Evolutionary conservation across 768 basidiomycete genomes (phyloP).

Genomic region (Candolleomyces efflorescens): DNA sequence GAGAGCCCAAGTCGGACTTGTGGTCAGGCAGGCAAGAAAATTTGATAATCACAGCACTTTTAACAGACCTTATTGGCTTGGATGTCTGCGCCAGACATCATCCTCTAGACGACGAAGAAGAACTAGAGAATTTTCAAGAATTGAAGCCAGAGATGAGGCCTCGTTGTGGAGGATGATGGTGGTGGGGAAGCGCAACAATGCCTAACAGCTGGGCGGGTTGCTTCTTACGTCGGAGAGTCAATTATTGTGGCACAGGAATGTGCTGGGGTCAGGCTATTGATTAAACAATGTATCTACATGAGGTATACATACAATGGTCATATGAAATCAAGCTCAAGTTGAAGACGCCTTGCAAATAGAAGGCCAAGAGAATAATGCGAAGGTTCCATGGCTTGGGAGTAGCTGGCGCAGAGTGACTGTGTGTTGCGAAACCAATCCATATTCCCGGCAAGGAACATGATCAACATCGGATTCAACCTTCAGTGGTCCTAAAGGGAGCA

Average conservation of each 20-base stretch:
- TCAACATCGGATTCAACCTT: no score
- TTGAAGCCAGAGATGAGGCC: constrained; percentile 12
- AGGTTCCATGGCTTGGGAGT: no score
- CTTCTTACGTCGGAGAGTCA: constrained; percentile 51
- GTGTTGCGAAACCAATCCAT: no score
- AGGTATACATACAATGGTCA: neutral
- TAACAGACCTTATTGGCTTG: constrained; percentile 49
- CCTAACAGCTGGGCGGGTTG: constrained; percentile 13
- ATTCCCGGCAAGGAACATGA: no score
- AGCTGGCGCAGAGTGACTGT: no score
- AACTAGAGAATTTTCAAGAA: constrained; percentile 16
- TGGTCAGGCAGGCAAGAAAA: constrained; percentile 9
- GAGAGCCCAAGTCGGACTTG: constrained; percentile 18
- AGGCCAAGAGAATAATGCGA: no score
- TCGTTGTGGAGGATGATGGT: constrained; percentile 24
- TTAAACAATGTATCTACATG: neutral
- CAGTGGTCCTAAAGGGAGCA: no score
- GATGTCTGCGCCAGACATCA: constrained; percentile 45
- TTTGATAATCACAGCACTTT: neutral
- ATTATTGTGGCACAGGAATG: constrained; percentile 34
- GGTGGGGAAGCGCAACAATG: constrained; percentile 10
- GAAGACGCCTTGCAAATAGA: no score
- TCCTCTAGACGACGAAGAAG: constrained; percentile 23
- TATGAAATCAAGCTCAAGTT: no score
- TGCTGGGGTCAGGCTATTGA: neutral